Percentiles rank a stretch among this genome's conserved stretches.
Evolutionary conservation across 345 rosid species (phyloP).

Genomic region (Eutrema japonicum): DNA sequence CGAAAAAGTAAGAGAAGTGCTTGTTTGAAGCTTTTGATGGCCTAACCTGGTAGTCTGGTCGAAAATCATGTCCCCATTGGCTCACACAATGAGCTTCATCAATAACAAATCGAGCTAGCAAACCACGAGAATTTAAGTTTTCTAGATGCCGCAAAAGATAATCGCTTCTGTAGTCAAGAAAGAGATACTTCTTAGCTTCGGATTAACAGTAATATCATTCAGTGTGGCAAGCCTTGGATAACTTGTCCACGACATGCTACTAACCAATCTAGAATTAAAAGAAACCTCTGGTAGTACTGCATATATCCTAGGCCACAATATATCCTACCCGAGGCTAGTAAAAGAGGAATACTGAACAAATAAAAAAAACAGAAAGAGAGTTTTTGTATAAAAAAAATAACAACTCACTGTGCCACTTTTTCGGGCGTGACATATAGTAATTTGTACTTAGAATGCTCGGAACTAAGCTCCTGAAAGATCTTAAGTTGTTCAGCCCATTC

Average conservation of each 20-base stretch:
- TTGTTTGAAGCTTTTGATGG: conserved; percentile 30
- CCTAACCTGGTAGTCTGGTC: conserved; percentile 98
- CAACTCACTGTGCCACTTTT: conserved; percentile 95
- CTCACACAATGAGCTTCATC: conserved; percentile 99
- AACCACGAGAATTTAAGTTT: conserved; percentile 68
- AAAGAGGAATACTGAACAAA: conserved; percentile 5
- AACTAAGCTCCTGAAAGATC: conserved; percentile 82
- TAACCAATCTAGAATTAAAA: conserved; percentile 24
- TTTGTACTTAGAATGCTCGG: conserved; percentile 84
- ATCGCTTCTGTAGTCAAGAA: conserved; percentile 75
- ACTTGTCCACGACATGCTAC: conserved; percentile 11
- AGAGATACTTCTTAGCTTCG: conserved; percentile 32
- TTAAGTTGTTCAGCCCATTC: conserved; percentile 97
- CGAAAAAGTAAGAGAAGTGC: conserved; percentile 16
- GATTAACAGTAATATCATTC: conserved; percentile 22
- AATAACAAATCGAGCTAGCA: conserved; percentile 95
- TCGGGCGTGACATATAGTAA: conserved; percentile 95
- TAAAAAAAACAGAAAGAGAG: background rate
- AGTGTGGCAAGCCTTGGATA: conserved; percentile 5
- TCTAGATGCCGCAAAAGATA: conserved; percentile 84
- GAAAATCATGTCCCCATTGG: conserved; percentile 99
- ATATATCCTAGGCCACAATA: background rate
- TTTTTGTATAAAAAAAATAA: background rate
- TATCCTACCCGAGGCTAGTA: conserved; percentile 25
- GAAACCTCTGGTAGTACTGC: conserved; percentile 18